phyloP scores from a whole-genome alignment of 2,329 filamentous ascomycete species.

The Neoscytalidium dimidiatum region DNA sequence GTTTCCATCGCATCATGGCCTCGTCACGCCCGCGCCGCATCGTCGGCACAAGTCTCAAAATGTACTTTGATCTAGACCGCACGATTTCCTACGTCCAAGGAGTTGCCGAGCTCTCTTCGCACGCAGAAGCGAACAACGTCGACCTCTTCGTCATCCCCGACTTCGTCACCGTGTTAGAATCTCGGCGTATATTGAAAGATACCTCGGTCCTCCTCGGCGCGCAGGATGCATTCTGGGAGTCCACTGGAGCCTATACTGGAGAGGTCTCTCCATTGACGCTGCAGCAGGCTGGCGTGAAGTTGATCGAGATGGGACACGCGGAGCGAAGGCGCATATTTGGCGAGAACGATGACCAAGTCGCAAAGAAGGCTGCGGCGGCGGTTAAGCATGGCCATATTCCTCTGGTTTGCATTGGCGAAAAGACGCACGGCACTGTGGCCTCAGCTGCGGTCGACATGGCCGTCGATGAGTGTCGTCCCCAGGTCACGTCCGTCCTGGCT shows the following conservation, averaged over 20 bases:
- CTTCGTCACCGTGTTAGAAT: constrained; percentile 66
- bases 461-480: constrained; percentile 64
- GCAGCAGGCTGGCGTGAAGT: constrained; percentile 64
- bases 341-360: constrained; percentile 70
- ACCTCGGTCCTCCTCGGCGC: constrained; percentile 67
- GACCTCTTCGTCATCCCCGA: constrained; percentile 80
- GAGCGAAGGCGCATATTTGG: constrained; percentile 72
- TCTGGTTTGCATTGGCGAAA: constrained; percentile 79
- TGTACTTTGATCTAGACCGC: constrained; percentile 72
- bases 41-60: constrained; percentile 74
- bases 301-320: constrained; percentile 81
- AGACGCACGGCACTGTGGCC: constrained; percentile 48
- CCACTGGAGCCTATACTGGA: constrained; percentile 74
- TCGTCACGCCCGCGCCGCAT: constrained; percentile 55
- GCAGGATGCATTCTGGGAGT: constrained; percentile 73
- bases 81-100: constrained; percentile 55
- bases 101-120: constrained; percentile 49
- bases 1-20: background rate
- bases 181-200: constrained; percentile 51
- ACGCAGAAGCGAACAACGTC: constrained; percentile 56
- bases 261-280: constrained; percentile 72
- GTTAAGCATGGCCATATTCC: constrained; percentile 72
- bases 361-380: constrained; percentile 69
- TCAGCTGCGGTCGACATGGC: constrained; percentile 59
- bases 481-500: constrained; percentile 65